Evolutionary conservation across 2,329 filamentous ascomycete genomes (phyloP).

Genomic region (Botrytis squamosa): DNA sequence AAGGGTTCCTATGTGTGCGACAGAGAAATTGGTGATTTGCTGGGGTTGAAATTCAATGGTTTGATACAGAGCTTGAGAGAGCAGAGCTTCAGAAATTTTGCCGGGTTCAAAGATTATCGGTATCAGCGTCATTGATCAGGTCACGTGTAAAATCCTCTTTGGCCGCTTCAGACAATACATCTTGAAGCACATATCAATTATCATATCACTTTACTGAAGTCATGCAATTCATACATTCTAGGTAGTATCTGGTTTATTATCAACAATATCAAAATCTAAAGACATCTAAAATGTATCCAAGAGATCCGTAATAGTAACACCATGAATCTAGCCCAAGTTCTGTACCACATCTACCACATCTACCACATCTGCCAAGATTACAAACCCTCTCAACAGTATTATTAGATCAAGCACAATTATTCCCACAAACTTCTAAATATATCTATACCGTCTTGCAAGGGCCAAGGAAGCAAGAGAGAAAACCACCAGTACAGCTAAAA

Average conservation of each 20-base stretch:
- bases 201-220: background rate
- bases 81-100: conserved; percentile 8
- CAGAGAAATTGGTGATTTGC: background rate
- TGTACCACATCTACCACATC: background rate
- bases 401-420: background rate
- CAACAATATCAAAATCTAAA: conserved; percentile 2
- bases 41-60: background rate
- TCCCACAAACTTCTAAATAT: conserved; percentile 30
- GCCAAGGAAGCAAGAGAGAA: conserved; percentile 43
- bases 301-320: conserved; percentile 2
- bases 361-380: background rate
- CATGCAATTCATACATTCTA: background rate
- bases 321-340: background rate
- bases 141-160: background rate
- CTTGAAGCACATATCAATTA: background rate
- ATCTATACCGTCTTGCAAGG: conserved; percentile 35
- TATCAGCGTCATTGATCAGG: background rate
- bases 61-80: background rate
- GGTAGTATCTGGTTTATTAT: background rate
- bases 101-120: background rate
- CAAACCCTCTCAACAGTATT: background rate
- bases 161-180: background rate
- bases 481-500: conserved; percentile 54
- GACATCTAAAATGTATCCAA: conserved; percentile 12
- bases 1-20: background rate